These are phyloP conservation scores for Dactylellina cionopaga DNA, from an alignment of 2,329 filamentous ascomycete species.

Conservation along the genomic window DNA sequence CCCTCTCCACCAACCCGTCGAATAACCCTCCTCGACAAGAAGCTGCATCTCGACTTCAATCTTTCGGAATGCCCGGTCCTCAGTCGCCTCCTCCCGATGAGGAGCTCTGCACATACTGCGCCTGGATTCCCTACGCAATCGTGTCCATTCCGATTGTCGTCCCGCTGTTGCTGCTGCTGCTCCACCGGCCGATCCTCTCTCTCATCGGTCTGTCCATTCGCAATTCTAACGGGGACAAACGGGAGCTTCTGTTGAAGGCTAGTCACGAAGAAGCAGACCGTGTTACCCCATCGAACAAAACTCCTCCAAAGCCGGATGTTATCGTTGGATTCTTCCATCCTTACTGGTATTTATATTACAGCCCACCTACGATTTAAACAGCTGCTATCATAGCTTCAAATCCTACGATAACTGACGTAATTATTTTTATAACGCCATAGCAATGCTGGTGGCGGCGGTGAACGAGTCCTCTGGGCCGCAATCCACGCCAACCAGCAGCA, in stretches of 20 bases:
- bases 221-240: conserved; percentile 36
- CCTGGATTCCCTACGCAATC: conserved; percentile 22
- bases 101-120: conserved; percentile 40
- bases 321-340: conserved; percentile 97
- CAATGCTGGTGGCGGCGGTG: conserved; percentile 94
- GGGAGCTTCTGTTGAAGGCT: conserved; percentile 20
- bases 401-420: conserved; percentile 16
- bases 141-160: conserved; percentile 21
- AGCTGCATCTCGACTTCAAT: conserved; percentile 4
- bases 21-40: background rate
- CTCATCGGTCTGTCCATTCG: conserved; percentile 40
- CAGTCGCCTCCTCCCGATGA: background rate
- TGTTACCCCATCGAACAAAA: background rate
- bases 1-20: background rate
- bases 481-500: conserved; percentile 87
- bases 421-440: conserved; percentile 63
- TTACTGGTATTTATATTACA: conserved; percentile 75
- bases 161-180: conserved; percentile 25
- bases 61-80: conserved; percentile 4
- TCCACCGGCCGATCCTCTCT: conserved; percentile 26
- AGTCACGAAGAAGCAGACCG: conserved; percentile 8
- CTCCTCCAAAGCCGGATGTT: conserved; percentile 16
- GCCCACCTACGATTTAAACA: background rate
- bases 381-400: background rate
- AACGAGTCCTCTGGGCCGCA: conserved; percentile 95